Evolutionary conservation across 2,329 filamentous ascomycete species (phyloP), one percentile per base, ranked within the genome.

Genomic region (Exophiala xenobiotica): DNA sequence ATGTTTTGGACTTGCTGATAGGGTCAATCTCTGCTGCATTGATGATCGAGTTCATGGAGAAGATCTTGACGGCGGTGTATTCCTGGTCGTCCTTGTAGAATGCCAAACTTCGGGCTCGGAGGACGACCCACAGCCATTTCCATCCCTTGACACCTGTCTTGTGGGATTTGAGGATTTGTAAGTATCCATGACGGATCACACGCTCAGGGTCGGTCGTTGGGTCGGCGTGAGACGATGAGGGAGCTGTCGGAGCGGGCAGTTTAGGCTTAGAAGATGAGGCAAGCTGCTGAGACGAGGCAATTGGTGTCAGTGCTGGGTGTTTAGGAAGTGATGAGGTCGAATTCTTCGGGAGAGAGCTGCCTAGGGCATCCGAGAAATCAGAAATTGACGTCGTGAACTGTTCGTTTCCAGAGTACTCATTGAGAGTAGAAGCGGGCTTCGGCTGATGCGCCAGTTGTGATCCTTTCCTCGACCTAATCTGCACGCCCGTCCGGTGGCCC

Each of bases 71-170:
- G 0, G 91, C 89, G 9, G 87, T 86, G 68, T 97, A 97, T 71
- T 99, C 93, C 58, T 81, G 75, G 49, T 95, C 88, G 65, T 95
- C 87, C 70, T 96, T 96, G 77, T 99, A 99, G 20, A 97, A 80
- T 12, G 90, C 87, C 24, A 99, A 75, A 57, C 88, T 90, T 45
- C 87, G 85, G 1, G 89, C 86, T 24, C 93, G 87, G 45, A 99
- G 78, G 0, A 97, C 93, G 9, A 87, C 87, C 93, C 93, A 97
- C 53, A 90, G 79, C 62, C 90, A 86, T 75, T 96, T 96, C 93
- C 93, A 99, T 64, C 95, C 88, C 40, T 87, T 84, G 48, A 99
- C 82, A 6, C 90, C 90, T 18, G 86, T 79, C 40, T 69, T 68
- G 64, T 90, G 91, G 56, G 85, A 88, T 63, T 88, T 90, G 50